phyloP scores from a whole-genome alignment of 345 rosid species.

The Bruguiera gymnorhiza region DNA sequence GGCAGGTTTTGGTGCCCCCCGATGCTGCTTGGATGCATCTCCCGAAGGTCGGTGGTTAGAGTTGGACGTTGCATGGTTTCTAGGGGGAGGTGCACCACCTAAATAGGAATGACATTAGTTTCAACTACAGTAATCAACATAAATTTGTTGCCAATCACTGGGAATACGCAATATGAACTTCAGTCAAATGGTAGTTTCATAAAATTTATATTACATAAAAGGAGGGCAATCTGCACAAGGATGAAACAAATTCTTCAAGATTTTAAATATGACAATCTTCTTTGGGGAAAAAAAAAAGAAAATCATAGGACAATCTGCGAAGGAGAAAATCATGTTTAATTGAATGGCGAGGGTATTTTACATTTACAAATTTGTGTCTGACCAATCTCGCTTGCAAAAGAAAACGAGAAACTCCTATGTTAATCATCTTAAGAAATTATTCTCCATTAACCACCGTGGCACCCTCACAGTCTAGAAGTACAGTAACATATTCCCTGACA shows the following conservation, averaged over 20 bases:
- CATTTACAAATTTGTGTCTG: too few relatives aligned
- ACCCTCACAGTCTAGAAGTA: background rate
- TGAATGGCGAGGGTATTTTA: background rate
- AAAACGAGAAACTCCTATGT: background rate
- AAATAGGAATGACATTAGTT: slow-evolving; percentile 16
- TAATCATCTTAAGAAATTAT: background rate
- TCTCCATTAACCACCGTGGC: background rate
- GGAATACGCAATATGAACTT: too few relatives aligned
- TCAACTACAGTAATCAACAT: too few relatives aligned
- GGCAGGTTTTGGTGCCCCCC: slow-evolving; percentile 52
- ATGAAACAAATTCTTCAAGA: too few relatives aligned
- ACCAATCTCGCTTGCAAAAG: background rate
- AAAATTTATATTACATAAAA: background rate
- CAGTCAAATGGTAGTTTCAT: too few relatives aligned
- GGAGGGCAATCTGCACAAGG: too few relatives aligned
- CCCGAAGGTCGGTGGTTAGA: slow-evolving; percentile 47
- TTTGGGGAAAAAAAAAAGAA: too few relatives aligned
- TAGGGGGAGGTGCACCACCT: slow-evolving; percentile 50
- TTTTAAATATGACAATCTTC: too few relatives aligned
- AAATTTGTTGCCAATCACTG: too few relatives aligned
- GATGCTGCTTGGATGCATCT: slow-evolving; percentile 46
- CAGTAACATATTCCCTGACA: background rate
- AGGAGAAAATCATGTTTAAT: background rate
- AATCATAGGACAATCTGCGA: too few relatives aligned
- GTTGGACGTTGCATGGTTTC: slow-evolving; percentile 36